These are phyloP conservation scores for Ogataea nakhonphanomensis DNA, from an alignment of 805 yeast species.

Conservation along the genomic window DNA sequence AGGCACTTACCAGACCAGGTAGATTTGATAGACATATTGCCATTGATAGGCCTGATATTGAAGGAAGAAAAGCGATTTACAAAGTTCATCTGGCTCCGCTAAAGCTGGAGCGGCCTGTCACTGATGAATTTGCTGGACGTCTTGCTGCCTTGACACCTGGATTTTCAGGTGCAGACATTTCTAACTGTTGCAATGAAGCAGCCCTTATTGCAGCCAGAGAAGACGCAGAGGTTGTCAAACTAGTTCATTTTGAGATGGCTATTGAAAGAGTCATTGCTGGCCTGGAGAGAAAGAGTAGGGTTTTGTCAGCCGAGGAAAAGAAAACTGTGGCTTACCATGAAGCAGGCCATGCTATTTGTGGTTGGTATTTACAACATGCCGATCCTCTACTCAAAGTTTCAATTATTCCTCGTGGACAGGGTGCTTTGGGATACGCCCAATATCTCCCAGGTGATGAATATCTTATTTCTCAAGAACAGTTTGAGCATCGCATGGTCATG, in stretches of 20 bases:
- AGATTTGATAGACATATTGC: conserved; percentile 92
- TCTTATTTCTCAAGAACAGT: conserved; percentile 71
- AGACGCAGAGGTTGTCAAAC: conserved; percentile 63
- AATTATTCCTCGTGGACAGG: conserved; percentile 95
- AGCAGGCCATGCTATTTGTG: conserved; percentile 98
- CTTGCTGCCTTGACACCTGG: conserved; percentile 97
- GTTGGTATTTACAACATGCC: conserved; percentile 89
- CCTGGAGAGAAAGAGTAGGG: conserved; percentile 81
- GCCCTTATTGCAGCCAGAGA: conserved; percentile 94
- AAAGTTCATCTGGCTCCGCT: conserved; percentile 78
- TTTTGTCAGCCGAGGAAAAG: conserved; percentile 83
- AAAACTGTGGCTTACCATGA: conserved; percentile 94
- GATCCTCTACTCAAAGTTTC: conserved; percentile 95
- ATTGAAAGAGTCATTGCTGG: conserved; percentile 98
- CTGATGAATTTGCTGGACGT: conserved; percentile 70
- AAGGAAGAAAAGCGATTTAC: conserved; percentile 92
- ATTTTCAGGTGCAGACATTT: conserved; percentile 97
- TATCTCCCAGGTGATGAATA: conserved; percentile 92
- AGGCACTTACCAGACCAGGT: conserved; percentile 94
- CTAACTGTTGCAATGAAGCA: conserved; percentile 95
- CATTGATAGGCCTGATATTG: conserved; percentile 90
- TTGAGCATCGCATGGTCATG: conserved; percentile 87
- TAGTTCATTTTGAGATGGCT: conserved; percentile 88
- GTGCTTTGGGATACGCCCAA: conserved; percentile 96
- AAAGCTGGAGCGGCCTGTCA: conserved; percentile 47